Evolutionary conservation across 768 basidiomycete genomes (phyloP), one percentile per base, ranked within the genome.

Genomic region (Phanerochaete carnosa): DNA sequence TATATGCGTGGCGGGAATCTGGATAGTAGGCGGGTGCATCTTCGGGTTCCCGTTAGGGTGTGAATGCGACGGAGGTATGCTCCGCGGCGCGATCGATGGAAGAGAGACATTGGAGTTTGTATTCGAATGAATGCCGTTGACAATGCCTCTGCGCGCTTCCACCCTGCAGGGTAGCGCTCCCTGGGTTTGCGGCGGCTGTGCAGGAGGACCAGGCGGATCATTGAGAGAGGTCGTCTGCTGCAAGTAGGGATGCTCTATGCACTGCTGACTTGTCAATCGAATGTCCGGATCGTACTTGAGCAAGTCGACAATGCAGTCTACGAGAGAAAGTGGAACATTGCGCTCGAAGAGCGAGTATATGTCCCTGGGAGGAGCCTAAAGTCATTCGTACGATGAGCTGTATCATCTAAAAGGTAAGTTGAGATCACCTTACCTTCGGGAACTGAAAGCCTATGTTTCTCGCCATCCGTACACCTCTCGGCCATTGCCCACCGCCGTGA

Each of bases 231-330:
- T 77, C 13, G 90, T 92, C 74, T 97, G 92, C 60, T 82, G 81
- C 59, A 98, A 85, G 78, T 98, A 99, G 15, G 86, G 80, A 72
- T 98, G 95, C 32, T 94, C 84, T 63, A 97, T 77, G 72, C 95
- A 96, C 71, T 95, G 85, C 52, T 82, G 82, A 59, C 92, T 90
- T 1, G 95, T 97, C 52, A 98, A 79, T 29, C 97, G 89, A 52
- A 82, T 79, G 43, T 87, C 86, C 26, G 97, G 95, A 68, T 98
- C 93, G 75, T 97, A 98, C 68, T 87, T 90, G 62, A 99, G 84
- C 16, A 98, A 80, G 70, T 96, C 93, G 51, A 86, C 81, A 70
- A 99, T 97, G 75, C 94, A 95, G 69, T 97, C 88, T 69, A 99
- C 79, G 54, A 99, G 80, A 33, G 85, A 91, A 55, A 81, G 75